Conservation (phyloP, 768 basidiomycete genomes). For the Hydnomerulius pinastri region DNA sequence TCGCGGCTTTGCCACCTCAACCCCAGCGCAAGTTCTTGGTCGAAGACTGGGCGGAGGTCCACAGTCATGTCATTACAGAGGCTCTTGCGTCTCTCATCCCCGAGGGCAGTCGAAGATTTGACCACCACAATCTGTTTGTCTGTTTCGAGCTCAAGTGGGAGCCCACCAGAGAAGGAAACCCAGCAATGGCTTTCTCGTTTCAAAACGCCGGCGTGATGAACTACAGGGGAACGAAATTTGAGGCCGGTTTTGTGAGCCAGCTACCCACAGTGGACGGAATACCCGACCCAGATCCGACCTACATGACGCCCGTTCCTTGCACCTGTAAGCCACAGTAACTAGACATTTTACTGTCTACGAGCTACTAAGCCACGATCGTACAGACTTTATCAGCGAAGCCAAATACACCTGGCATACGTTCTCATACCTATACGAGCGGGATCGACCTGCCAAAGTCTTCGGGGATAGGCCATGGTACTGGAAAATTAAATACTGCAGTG, state of each 20-base stretch:
- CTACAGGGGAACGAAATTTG: not conserved
- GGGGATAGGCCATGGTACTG: not conserved
- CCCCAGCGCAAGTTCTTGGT: not conserved
- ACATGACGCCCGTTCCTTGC: not conserved
- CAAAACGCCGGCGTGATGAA: not conserved
- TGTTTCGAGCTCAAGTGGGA: not conserved
- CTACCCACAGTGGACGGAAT: not conserved
- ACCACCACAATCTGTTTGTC: not conserved
- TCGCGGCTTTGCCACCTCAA: not conserved
- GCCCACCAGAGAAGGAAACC: not conserved
- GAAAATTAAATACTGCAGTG: not conserved
- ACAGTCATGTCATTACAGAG: not conserved
- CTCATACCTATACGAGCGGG: not conserved
- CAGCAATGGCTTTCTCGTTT: not conserved
- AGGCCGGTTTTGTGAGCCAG: not conserved
- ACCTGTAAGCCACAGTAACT: not conserved
- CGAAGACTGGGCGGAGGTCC: conserved; percentile 2
- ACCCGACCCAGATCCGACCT: not conserved
- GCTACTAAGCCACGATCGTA: not conserved
- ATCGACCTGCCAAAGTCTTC: not conserved
- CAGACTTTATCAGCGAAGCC: not conserved
- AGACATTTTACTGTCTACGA: not conserved
- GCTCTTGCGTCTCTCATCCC: not conserved
- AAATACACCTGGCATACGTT: not conserved
- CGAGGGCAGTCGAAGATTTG: not conserved